A percentile compares a stretch with the other conserved stretches of the same genome.
Evolutionary conservation across 2,329 filamentous ascomycete genomes (phyloP).

Genomic region (Chaetomium strumarium): DNA sequence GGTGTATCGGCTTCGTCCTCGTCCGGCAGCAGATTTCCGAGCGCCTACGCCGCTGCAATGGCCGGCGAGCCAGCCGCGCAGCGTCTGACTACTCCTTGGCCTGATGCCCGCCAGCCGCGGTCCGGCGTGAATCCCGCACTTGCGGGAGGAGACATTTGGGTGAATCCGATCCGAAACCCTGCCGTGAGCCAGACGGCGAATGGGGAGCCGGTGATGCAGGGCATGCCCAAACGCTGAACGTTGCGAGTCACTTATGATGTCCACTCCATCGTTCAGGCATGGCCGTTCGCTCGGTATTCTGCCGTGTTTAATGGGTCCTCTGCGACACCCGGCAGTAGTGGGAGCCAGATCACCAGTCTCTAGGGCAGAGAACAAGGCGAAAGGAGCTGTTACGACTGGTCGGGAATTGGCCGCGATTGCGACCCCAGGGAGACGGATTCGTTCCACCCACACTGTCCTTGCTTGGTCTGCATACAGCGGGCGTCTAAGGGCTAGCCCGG

Average conservation of each 20-base stretch:
- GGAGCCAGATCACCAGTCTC: no score
- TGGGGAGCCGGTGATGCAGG: slow-evolving; percentile 1
- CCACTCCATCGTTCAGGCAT: neutral
- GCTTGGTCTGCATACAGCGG: no score
- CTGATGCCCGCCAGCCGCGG: slow-evolving; percentile 1
- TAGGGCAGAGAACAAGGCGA: no score
- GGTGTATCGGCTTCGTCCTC: neutral
- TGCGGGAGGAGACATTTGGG: neutral
- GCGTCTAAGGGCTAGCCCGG: no score
- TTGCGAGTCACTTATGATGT: neutral
- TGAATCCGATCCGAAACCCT: neutral
- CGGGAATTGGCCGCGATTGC: no score
- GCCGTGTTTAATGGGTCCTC: no score
- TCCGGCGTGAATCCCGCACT: neutral
- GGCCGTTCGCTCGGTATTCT: neutral
- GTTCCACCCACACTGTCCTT: no score
- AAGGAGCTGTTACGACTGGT: no score
- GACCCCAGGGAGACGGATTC: no score
- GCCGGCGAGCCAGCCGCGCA: neutral
- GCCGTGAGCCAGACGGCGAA: neutral
- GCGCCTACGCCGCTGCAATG: neutral
- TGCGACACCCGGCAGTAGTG: no score
- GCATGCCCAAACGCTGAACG: slow-evolving; percentile 10
- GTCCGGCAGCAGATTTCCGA: neutral
- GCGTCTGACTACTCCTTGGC: neutral